Base-by-base conservation (phyloP, 2,329 filamentous ascomycete species). In the Thelonectria rubi region DNA sequence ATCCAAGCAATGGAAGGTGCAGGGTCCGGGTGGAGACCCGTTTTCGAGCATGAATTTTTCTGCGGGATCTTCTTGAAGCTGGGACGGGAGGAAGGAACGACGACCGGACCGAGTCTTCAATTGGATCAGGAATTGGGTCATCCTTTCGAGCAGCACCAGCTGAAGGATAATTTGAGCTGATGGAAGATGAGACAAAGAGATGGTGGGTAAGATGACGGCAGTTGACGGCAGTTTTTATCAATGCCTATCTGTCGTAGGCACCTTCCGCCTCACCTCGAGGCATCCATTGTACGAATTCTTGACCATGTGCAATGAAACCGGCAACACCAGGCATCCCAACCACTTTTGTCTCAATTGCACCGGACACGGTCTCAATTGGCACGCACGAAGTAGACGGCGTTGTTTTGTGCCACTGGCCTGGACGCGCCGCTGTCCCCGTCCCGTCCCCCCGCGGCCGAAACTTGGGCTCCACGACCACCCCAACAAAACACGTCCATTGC, bases 401-500 rank as follows among this genome's bases (percentile, higher is more conserved):
- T 8, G 8, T 30, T 30, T 30, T 30, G 26, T 30, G 26, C 26
- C 26, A 30, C 26, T 8, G 26, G 26, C 26, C 39, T 43, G 39
- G 14, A 39, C 32, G 32, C 34, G 47, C 49, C 51, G 42, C 59
- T 42, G 51, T 59, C 49, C 54, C 60, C 63, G 43, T 54, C 60
- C 47, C 37, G 37, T 57, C 54, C 60, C 65, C 63, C 65, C 53
- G 55, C 65, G 64, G 61, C 56, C 50, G 37, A 26, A 18, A n/a
- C 46, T 48, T 62, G 55, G 55, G 60, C 54, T 71, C 68, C 68
- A 70, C 68, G 68, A 43, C 48, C 34, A 53, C 68, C 69, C 68
- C 68, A 71, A 71, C 69, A 71, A 71, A 71, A 71, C 66, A 9
- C 26, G n/a, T 30, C 10, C 26, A 58, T 51, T 67, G 63, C 68